Evolutionary conservation across 2,329 filamentous ascomycete species (phyloP).

Genomic region (Phialophora chinensis): DNA sequence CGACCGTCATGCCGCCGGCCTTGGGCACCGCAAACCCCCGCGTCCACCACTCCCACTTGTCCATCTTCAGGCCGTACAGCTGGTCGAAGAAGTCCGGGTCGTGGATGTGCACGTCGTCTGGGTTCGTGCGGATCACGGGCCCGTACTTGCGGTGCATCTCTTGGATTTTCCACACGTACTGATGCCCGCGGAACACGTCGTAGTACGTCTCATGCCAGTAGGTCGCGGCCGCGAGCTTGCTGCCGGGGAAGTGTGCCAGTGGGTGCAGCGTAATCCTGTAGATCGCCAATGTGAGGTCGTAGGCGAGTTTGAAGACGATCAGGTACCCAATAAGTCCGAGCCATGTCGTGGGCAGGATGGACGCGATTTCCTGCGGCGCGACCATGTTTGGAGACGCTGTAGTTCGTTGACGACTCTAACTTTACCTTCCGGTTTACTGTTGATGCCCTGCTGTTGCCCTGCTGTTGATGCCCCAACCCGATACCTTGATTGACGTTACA

Average conservation of each 20-base stretch:
- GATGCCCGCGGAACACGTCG: conserved; percentile 41
- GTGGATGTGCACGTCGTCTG: conserved; percentile 37
- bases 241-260: conserved; percentile 44
- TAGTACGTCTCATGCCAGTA: conserved; percentile 46
- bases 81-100: conserved; percentile 36
- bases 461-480: not conserved
- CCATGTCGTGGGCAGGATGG: conserved; percentile 28
- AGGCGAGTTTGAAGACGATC: conserved; percentile 21
- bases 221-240: conserved; percentile 44
- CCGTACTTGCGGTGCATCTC: conserved; percentile 47
- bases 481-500: not conserved
- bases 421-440: not conserved
- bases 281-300: conserved; percentile 26
- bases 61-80: conserved; percentile 35
- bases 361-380: conserved; percentile 21
- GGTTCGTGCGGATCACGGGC: conserved; percentile 37
- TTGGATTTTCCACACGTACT: conserved; percentile 43
- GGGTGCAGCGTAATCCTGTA: conserved; percentile 42
- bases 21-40: conserved; percentile 28
- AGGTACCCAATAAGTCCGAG: conserved; percentile 21
- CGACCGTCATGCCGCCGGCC: conserved; percentile 42
- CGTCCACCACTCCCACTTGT: conserved; percentile 36
- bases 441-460: not conserved
- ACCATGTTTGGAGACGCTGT: conserved; percentile 2
- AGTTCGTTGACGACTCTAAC: not conserved